A percentile compares a stretch with the other conserved stretches of the same genome.
Conservation (phyloP, 2,329 filamentous ascomycete genomes). For the Emydomyces testavorans region DNA sequence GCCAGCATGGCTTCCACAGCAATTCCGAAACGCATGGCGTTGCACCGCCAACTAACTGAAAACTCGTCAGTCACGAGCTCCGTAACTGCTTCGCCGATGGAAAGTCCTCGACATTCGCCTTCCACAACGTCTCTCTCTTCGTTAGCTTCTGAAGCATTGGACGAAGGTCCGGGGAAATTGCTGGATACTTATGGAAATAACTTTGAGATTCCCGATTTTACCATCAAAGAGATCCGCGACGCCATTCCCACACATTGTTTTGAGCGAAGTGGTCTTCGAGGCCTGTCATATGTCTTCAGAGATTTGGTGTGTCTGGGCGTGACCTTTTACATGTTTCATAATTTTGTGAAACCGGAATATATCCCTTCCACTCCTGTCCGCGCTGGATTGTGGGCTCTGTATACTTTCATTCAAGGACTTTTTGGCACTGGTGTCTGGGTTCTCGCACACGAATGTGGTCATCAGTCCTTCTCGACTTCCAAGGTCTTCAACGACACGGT, state of each 20-base stretch:
- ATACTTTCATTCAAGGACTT: constrained; percentile 76
- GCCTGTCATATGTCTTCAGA: constrained; percentile 72
- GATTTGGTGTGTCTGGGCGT: constrained; percentile 60
- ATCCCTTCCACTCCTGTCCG: constrained; percentile 60
- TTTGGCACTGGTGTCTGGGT: constrained; percentile 95
- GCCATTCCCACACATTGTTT: constrained; percentile 98
- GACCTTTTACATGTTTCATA: constrained; percentile 83
- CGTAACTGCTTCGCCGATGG: constrained; percentile 44
- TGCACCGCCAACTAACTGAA: constrained; percentile 43
- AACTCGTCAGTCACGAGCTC: constrained; percentile 48
- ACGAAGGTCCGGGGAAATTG: constrained; percentile 45
- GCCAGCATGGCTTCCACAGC: constrained; percentile 42
- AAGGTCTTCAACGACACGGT: constrained; percentile 82
- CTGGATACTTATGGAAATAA: constrained; percentile 89
- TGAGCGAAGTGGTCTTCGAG: constrained; percentile 64
- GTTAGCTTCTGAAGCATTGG: constrained; percentile 57
- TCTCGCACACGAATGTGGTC: constrained; percentile 92
- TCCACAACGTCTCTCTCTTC: constrained; percentile 92
- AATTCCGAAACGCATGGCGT: constrained; percentile 36
- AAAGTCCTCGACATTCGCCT: constrained; percentile 51
- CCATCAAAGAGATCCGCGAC: constrained; percentile 93
- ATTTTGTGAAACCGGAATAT: constrained; percentile 73
- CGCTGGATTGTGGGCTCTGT: constrained; percentile 52
- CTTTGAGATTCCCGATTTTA: constrained; percentile 88
- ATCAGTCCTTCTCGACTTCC: constrained; percentile 91